Evolutionary conservation across 1,284 basidiomycete genomes (phyloP), one percentile per base, ranked within the genome.

Genomic region (Tilletia caries): DNA sequence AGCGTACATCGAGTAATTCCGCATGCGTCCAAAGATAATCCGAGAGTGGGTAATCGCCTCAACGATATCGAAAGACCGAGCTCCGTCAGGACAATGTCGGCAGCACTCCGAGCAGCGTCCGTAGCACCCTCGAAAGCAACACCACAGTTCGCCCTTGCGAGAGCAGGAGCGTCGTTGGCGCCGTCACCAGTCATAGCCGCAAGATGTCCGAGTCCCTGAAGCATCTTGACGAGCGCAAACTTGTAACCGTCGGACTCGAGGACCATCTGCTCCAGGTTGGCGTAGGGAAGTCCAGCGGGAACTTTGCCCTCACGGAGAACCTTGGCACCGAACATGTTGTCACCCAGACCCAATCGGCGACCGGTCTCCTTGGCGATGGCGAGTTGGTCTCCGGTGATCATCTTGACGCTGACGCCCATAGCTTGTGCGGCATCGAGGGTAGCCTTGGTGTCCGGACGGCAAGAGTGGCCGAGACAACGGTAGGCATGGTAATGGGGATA

Each of bases 351-450:
- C 70, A 98, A 92, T 87, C 94, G 92, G 86, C 94, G 92, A 79
- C 95, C 95, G 75, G 95, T 98, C 86, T 98, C 95, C 89, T 98
- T 98, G 71, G 95, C 95, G 73, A 98, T 98, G 79, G 95, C 95
- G 83, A 98, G 92, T 87, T 97, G 93, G 85, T 98, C 95, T 89
- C 95, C 95, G 64, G 95, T 98, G 75, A 97, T 94, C 95, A 98
- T 98, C 91, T 98, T 98, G 85, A 98, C 95, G 85, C 91, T 91
- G 78, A 98, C 94, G 86, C 95, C 95, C 84, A 98, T 92, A 72
- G 91, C 90, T 74, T 94, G 87, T 71, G 95, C 95, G 85, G 97
- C 93, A 84, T 97, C 93, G 83, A 98, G 96, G 44, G 95, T 98
- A 86, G 97, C 92, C 88, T 97, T 96, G 85, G 95, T 98, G 85